Percentiles rank a stretch among this genome's conserved stretches.
phyloP scores from a whole-genome alignment of 352 stramenopile genomes.

The Phytophthora lateralis region DNA sequence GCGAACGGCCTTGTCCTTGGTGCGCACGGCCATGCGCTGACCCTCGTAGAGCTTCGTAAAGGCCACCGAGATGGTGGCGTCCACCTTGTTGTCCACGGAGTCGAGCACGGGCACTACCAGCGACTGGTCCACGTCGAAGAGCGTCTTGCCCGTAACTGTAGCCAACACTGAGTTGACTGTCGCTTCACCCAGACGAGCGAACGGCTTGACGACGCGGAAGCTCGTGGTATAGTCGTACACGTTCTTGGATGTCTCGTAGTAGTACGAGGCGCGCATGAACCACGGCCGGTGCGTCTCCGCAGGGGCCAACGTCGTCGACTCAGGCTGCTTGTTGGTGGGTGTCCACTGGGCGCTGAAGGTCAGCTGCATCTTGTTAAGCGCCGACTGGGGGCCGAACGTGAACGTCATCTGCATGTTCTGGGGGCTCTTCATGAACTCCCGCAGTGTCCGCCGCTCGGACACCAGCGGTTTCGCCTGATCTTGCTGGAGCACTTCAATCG shows the following conservation, averaged over 20 bases:
- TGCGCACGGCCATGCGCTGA: constrained; percentile 66
- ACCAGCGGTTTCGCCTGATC: constrained; percentile 48
- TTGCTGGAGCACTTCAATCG: constrained; percentile 49
- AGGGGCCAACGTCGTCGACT: constrained; percentile 7
- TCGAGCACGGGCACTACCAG: constrained; percentile 61
- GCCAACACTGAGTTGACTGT: constrained; percentile 69
- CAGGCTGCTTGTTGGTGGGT: neutral
- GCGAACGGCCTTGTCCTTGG: constrained; percentile 61
- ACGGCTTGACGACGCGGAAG: constrained; percentile 65
- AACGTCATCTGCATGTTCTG: constrained; percentile 37
- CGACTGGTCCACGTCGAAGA: constrained; percentile 64
- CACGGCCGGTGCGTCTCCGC: constrained; percentile 55
- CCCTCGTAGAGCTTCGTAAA: constrained; percentile 71
- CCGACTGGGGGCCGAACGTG: constrained; percentile 29
- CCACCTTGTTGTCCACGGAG: constrained; percentile 74
- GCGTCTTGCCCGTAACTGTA: constrained; percentile 62
- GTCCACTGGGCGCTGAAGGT: constrained; percentile 34
- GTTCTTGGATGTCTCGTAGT: constrained; percentile 81
- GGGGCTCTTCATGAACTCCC: constrained; percentile 41
- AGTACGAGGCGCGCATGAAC: constrained; percentile 79
- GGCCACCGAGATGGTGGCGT: constrained; percentile 63
- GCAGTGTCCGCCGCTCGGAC: constrained; percentile 30
- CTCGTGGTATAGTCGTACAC: constrained; percentile 87
- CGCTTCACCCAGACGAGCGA: constrained; percentile 69
- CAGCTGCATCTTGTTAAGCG: constrained; percentile 31